phyloP scores from a whole-genome alignment of 1,139 yeast genomes.

The Geotrichum citri-aurantii region DNA sequence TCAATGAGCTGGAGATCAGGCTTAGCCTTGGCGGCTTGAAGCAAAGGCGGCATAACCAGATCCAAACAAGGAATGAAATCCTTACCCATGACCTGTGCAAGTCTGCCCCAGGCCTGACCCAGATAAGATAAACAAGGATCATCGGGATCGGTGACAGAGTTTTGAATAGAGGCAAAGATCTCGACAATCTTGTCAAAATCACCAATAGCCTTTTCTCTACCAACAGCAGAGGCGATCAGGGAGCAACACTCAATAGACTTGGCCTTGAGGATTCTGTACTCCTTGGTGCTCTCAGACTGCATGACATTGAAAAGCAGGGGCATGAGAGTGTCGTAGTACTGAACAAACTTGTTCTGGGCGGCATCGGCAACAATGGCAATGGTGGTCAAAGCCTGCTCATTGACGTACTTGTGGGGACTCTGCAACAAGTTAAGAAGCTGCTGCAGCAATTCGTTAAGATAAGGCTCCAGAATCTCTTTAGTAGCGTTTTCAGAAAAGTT shows the following conservation, averaged over 20 bases:
- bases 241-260: conserved; percentile 96
- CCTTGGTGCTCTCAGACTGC: conserved; percentile 71
- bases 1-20: conserved; percentile 86
- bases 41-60: conserved; percentile 81
- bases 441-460: conserved; percentile 69
- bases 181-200: conserved; percentile 71
- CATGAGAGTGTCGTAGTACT: conserved; percentile 93
- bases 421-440: conserved; percentile 70
- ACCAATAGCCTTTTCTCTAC: conserved; percentile 78
- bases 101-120: conserved; percentile 95
- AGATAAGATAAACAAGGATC: conserved; percentile 84
- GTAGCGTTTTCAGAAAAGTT: conserved; percentile 91
- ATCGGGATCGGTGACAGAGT: conserved; percentile 42
- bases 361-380: conserved; percentile 98
- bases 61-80: conserved; percentile 86
- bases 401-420: conserved; percentile 87
- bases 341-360: conserved; percentile 82
- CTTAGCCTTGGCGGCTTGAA: conserved; percentile 78
- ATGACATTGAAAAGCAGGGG: conserved; percentile 78
- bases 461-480: conserved; percentile 83
- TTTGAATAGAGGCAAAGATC: conserved; percentile 67
- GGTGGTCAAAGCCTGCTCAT: conserved; percentile 94
- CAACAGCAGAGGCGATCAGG: conserved; percentile 93
- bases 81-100: conserved; percentile 77
- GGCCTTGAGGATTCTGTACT: conserved; percentile 76